Evolutionary conservation across 2,329 filamentous ascomycete genomes (phyloP).

Genomic region (Penicillium digitatum): DNA sequence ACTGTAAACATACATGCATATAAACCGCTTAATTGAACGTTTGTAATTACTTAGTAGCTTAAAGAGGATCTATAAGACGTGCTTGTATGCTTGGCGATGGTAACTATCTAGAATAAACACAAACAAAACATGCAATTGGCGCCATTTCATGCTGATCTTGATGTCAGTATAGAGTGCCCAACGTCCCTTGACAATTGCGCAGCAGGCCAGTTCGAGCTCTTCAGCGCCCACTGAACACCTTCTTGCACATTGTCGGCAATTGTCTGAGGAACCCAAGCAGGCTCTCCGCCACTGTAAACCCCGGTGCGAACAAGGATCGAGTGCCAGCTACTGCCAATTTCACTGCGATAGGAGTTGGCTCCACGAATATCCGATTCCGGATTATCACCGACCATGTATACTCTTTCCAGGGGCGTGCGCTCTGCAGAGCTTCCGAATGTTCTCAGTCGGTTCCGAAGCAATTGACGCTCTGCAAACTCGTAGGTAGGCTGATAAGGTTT

Average conservation of each 20-base stretch:
- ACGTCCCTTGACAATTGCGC: not conserved
- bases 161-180: not conserved
- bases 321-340: conserved; percentile 67
- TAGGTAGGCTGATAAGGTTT: conserved; percentile 80
- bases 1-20: not conserved
- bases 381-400: conserved; percentile 95
- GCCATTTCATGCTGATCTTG: not conserved
- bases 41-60: not conserved
- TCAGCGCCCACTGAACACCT: conserved; percentile 72
- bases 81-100: not conserved
- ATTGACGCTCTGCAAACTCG: conserved; percentile 72
- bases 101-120: not conserved
- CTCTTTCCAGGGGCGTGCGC: conserved; percentile 56
- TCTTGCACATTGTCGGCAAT: conserved; percentile 71
- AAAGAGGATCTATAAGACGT: not conserved
- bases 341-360: conserved; percentile 69
- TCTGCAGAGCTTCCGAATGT: conserved; percentile 40
- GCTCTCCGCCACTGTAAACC: conserved; percentile 61
- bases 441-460: conserved; percentile 58
- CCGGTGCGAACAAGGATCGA: conserved; percentile 76
- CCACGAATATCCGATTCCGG: conserved; percentile 86
- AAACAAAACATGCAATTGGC: not conserved
- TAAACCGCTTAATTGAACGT: too few relatives aligned
- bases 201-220: conserved; percentile 45
- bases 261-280: conserved; percentile 58